Evolutionary conservation across 257 asterid species (phyloP).

Genomic region (Solanum virginianum): DNA sequence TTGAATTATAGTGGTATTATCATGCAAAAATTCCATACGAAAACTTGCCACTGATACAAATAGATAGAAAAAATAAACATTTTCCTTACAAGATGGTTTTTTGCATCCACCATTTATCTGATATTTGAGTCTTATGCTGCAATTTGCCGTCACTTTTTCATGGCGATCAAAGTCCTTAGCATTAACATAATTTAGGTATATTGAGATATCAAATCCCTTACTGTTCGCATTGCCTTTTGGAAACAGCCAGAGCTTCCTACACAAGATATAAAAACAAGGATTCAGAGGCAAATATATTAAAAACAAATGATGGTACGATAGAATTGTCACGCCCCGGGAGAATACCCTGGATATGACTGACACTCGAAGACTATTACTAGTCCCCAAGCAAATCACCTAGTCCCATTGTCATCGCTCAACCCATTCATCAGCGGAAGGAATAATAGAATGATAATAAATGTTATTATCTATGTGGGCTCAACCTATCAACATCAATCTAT

Average conservation of each 20-base stretch:
- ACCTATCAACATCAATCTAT: too few relatives aligned
- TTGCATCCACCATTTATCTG: background rate
- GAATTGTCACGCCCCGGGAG: too few relatives aligned
- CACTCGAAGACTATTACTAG: too few relatives aligned
- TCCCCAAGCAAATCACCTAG: too few relatives aligned
- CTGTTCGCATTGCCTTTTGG: background rate
- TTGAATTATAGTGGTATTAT: background rate
- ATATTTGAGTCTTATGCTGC: background rate
- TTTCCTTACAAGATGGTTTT: background rate
- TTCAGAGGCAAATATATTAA: background rate
- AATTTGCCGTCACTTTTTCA: background rate
- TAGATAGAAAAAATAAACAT: background rate
- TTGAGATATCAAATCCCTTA: background rate
- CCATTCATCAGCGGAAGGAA: too few relatives aligned
- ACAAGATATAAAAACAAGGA: background rate
- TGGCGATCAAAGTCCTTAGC: background rate
- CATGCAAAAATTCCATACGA: background rate
- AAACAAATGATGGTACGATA: background rate
- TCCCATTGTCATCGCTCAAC: too few relatives aligned
- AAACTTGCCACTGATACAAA: background rate
- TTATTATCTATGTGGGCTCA: too few relatives aligned
- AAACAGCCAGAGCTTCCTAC: background rate
- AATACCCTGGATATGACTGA: too few relatives aligned
- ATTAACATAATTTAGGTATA: background rate
- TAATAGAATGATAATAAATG: too few relatives aligned